Conservation (phyloP, 345 rosid species). For the Linum trigynum region DNA sequence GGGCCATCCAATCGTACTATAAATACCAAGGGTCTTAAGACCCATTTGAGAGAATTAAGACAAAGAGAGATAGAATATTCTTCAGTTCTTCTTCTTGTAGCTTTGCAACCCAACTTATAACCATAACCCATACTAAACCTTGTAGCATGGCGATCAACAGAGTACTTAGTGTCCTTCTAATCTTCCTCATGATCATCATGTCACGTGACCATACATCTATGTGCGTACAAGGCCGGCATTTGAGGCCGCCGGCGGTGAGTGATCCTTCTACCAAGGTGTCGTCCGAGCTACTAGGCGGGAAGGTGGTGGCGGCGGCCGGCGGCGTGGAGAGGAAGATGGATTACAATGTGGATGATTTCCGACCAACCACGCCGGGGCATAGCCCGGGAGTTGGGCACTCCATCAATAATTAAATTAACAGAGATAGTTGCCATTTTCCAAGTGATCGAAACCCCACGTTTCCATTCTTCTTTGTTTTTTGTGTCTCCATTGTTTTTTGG, state of each 20-base stretch:
- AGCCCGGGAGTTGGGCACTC: slow-evolving; percentile 42
- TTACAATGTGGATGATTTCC: slow-evolving; percentile 19
- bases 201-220: slow-evolving; percentile 21
- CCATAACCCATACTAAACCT: not conserved
- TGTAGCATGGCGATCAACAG: slow-evolving; percentile 20
- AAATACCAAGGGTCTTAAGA: slow-evolving; percentile 1
- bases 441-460: no score
- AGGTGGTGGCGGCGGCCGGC: slow-evolving; percentile 4
- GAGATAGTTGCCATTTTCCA: not conserved
- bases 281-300: not conserved
- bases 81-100: not conserved
- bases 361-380: slow-evolving; percentile 36
- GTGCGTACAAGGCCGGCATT: slow-evolving; percentile 29
- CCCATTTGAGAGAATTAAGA: no score
- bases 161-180: slow-evolving; percentile 7
- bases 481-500: not conserved
- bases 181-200: slow-evolving; percentile 24
- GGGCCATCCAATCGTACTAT: not conserved
- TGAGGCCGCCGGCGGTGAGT: slow-evolving; percentile 20
- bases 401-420: slow-evolving; percentile 26
- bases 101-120: not conserved
- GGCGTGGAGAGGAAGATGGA: slow-evolving; percentile 16
- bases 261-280: slow-evolving; percentile 7
- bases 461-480: not conserved
- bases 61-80: no score